These are phyloP conservation scores for Viridothelium virens DNA, from an alignment of 495 filamentous ascomycete species.

Conservation along the genomic window DNA sequence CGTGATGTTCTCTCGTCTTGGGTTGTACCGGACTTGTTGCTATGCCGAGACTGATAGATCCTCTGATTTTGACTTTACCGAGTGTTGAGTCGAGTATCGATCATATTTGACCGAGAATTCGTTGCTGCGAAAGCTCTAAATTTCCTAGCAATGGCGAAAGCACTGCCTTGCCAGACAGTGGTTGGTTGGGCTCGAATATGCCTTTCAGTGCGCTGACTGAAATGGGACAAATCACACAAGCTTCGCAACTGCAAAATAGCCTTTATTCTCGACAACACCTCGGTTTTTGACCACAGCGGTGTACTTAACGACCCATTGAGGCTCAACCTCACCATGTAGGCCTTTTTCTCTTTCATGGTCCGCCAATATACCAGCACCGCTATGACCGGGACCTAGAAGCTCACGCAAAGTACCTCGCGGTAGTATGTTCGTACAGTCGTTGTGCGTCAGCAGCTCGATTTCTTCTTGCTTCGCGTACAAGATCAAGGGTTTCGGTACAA, in stretches of 20 bases:
- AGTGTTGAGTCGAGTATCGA: too few species aligned
- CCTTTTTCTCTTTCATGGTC: constrained; percentile 40
- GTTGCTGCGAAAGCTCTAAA: too few species aligned
- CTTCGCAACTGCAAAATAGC: constrained; percentile 83
- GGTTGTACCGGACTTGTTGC: too few species aligned
- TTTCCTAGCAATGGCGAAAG: too few species aligned
- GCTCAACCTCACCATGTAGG: constrained; percentile 66
- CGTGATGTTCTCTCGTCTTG: too few species aligned
- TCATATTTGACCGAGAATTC: too few species aligned
- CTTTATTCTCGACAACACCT: constrained; percentile 98
- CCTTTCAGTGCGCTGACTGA: neutral
- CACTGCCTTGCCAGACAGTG: neutral
- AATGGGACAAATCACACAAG: constrained; percentile 31
- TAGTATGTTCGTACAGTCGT: constrained; percentile 86
- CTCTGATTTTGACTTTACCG: too few species aligned
- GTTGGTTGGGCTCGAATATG: neutral
- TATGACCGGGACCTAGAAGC: constrained; percentile 54
- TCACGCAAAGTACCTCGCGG: constrained; percentile 76
- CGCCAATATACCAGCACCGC: constrained; percentile 34
- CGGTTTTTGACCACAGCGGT: constrained; percentile 93
- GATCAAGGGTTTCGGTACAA: constrained; percentile 82
- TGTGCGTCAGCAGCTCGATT: constrained; percentile 87
- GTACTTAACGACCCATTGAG: constrained; percentile 96
- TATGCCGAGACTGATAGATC: too few species aligned
- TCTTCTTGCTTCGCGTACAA: constrained; percentile 73